Evolutionary conservation across 495 filamentous ascomycete species (phyloP).

Genomic region (Trichocladium antarcticum): DNA sequence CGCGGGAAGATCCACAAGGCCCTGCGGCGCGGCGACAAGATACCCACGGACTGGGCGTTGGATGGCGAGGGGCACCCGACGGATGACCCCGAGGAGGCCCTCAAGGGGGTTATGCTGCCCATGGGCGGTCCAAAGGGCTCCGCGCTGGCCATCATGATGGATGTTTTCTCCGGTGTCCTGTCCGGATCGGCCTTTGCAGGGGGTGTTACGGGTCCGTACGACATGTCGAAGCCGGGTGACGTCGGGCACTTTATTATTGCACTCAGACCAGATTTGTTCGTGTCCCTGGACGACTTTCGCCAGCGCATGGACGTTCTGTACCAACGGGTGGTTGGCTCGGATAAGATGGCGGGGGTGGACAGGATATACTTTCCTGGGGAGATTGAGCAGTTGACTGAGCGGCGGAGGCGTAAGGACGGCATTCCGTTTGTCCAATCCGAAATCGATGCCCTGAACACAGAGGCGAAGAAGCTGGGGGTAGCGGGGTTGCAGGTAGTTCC

Average conservation of each 20-base stretch:
- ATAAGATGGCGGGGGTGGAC: slow-evolving; percentile 60
- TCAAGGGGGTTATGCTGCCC: slow-evolving; percentile 65
- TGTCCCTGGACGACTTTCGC: slow-evolving; percentile 57
- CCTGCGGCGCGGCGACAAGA: slow-evolving; percentile 56
- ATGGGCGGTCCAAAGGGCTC: slow-evolving; percentile 73
- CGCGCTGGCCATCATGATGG: slow-evolving; percentile 69
- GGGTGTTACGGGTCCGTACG: slow-evolving; percentile 60
- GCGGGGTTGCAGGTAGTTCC: neutral
- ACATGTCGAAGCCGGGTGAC: slow-evolving; percentile 53
- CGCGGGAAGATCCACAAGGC: slow-evolving; percentile 71
- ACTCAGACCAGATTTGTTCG: slow-evolving; percentile 67
- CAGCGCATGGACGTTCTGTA: slow-evolving; percentile 61
- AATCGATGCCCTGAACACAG: slow-evolving; percentile 53
- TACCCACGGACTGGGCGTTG: slow-evolving; percentile 63
- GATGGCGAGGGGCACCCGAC: slow-evolving; percentile 58
- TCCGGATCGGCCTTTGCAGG: slow-evolving; percentile 61
- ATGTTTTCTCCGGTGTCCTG: slow-evolving; percentile 69
- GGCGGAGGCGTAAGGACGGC: slow-evolving; percentile 44
- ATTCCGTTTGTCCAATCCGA: slow-evolving; percentile 58
- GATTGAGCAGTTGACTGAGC: slow-evolving; percentile 54
- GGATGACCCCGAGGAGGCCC: slow-evolving; percentile 52
- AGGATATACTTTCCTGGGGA: slow-evolving; percentile 71
- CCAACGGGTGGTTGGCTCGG: slow-evolving; percentile 48
- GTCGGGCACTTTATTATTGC: slow-evolving; percentile 69
- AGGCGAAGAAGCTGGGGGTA: slow-evolving; percentile 48